Base-by-base conservation (phyloP, 2,329 filamentous ascomycete species). In the Fusarium chaquense region DNA sequence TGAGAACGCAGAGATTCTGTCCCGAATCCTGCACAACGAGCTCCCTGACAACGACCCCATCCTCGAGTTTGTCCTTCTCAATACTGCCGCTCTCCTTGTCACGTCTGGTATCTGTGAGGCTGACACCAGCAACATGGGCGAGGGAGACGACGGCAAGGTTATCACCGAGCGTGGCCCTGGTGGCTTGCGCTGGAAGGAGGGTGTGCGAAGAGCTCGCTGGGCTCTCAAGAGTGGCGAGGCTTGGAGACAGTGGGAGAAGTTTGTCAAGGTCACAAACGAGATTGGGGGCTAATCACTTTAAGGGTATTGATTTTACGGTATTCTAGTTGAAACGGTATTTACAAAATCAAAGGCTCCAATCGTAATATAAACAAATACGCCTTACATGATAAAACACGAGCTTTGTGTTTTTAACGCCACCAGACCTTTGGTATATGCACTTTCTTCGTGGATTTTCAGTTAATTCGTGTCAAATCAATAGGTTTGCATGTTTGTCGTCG, bases 161-260 rank as follows among this genome's bases (percentile, higher is more conserved):
- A 87, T 97, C 67, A 88, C 83, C 18, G 94, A 98, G 78, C 85
- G 91, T 49, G 95, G 96, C 0, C 94, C 94, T 7, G 94, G 91
- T 13, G 93, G 93, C 16, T 89, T 93, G 60, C 87, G 95, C 75
- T 99, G 96, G 96, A 99, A 97, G 83, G 95, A 98, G 78, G 96
- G 95, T 54, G 88, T 98, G 16, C 85, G 95, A 73, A 87, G 93
- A 77, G 96, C 96, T 18, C 89, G 91, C 74, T 97, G 93, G 92
- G 93, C 93, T 13, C 87, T 99, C 49, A 88, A 90, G 80, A 97
- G 93, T 78, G 94, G 95, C 47, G 89, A 90, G 78, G 93, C 95
- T n/a, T 90, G 93, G 85, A 90, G 85, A 77, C 90, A 94, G 81
- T 95, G 96, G 89, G 85, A 90, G 60, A 85, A 85, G 24, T 98